Evolutionary conservation across 345 rosid species (phyloP).

Genomic region (Heritiera littoralis): DNA sequence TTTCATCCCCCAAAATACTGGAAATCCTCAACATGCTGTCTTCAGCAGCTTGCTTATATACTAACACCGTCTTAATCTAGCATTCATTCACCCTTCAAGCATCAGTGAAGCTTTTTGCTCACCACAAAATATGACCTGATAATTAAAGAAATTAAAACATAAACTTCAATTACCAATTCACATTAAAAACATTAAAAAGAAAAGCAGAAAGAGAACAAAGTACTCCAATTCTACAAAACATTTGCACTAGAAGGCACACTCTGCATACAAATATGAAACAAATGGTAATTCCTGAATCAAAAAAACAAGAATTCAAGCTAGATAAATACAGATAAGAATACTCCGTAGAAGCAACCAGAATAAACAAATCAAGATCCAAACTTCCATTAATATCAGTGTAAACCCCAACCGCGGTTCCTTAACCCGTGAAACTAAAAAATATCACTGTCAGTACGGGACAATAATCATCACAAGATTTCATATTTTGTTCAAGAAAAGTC

Average conservation of each 20-base stretch:
- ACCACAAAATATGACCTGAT: constrained; percentile 16
- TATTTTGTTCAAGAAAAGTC: too few species aligned
- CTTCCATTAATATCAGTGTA: neutral
- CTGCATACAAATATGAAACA: constrained; percentile 3
- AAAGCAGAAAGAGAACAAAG: neutral
- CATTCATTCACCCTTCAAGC: constrained; percentile 18
- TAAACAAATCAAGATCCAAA: neutral
- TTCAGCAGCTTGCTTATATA: constrained; percentile 14
- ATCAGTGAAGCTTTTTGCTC: constrained; percentile 5
- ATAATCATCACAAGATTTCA: too few species aligned
- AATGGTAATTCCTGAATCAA: neutral
- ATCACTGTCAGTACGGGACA: too few species aligned
- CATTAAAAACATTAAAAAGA: neutral
- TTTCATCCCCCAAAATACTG: constrained; percentile 21
- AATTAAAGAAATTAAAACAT: neutral
- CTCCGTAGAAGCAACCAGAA: neutral
- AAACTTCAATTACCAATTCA: neutral
- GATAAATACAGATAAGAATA: neutral
- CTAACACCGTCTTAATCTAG: constrained; percentile 33
- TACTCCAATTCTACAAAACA: neutral
- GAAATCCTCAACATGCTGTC: constrained; percentile 19
- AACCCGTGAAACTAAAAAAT: too few species aligned
- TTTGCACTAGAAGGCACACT: neutral
- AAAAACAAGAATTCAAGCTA: neutral
- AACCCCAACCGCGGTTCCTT: neutral